A percentile compares a stretch with the other conserved stretches of the same genome.
Evolutionary conservation across 306 rosid genomes (phyloP).

Genomic region (Cucurbita ficifolia): DNA sequence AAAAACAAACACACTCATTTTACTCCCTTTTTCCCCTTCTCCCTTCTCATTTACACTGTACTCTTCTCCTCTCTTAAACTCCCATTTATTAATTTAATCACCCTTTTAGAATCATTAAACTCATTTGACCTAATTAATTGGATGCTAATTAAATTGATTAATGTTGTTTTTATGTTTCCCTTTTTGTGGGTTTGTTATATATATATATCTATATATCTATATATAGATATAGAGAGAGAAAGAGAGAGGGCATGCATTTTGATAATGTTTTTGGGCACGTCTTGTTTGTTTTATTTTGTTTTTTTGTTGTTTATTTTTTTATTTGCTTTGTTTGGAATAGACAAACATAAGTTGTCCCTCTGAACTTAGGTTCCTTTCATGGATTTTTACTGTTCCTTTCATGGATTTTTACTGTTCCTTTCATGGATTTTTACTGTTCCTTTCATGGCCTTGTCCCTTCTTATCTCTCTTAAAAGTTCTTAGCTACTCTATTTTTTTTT

Average conservation of each 20-base stretch:
- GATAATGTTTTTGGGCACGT: conserved; percentile 7
- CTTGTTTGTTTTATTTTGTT: neutral
- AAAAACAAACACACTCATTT: neutral
- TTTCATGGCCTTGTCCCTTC: conserved; percentile 3
- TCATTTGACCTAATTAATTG: neutral
- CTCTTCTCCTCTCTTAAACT: neutral
- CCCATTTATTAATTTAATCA: neutral
- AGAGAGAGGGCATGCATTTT: neutral
- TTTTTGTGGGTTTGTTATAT: neutral
- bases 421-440: neutral
- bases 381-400: conserved; percentile 2
- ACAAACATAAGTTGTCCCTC: conserved; percentile 28
- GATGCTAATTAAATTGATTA: neutral
- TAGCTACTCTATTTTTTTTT: neutral
- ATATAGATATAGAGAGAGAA: too few species aligned
- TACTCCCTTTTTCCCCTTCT: neutral
- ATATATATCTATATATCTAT: too few species aligned
- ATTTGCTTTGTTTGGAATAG: conserved; percentile 20
- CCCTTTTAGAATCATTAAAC: neutral
- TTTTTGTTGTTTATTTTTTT: neutral
- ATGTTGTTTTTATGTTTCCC: conserved; percentile 4
- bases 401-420: conserved; percentile 6
- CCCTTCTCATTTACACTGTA: neutral
- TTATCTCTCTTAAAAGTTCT: neutral
- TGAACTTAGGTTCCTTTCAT: conserved; percentile 14